Base-by-base conservation (phyloP, 192 early-diverging fungal genomes). In the Podila epicladia region DNA sequence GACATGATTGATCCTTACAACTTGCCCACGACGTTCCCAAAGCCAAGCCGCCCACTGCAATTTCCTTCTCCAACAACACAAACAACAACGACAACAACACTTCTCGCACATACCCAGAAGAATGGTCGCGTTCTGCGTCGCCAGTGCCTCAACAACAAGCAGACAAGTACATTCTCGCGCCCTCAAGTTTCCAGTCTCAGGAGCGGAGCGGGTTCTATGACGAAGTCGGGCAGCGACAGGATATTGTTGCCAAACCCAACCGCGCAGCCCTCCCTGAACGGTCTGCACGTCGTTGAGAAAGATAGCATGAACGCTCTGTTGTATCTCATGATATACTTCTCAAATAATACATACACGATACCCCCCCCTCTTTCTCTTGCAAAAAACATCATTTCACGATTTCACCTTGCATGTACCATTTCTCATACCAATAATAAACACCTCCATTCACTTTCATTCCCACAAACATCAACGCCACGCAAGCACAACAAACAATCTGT, bases 161-260 rank as follows among this genome's bases (percentile, higher is more conserved):
- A 29, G 72, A 73, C 0, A 45, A 53, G 22, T 9, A 73, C 48
- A 73, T 73, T 28, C 66, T 73, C 24, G 19, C 72, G 6, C 72
- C 64, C 1, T 33, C 64, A 12, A 55, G n/a, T 51, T 61, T 73
- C 58, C 64, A 73, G 28, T 48, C 13, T 31, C 72, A 73, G 28
- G 64, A 58, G 1, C 64, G 66, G n/a, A 53, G 22, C 33, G 64
- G 64, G 45, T 66, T 66, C 64, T 33, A 73, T 37, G 72, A 66
- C 24, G 58, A 33, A 7, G 68, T 24, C 12, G 41, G 20, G 41
- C 33, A 41, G 15, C 41, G 57, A 9, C 32, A 19, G 11, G 57
- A 58, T 26, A 17, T 24, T 19, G 17, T 65, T 45, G 38, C 62
- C 6, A 28, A 35, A 7, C 71, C 71, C 37, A 48, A 11, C 50